These are phyloP conservation scores for Blastocystis sp. DNA, from an alignment of 352 stramenopile genomes.

Conservation along the genomic window DNA sequence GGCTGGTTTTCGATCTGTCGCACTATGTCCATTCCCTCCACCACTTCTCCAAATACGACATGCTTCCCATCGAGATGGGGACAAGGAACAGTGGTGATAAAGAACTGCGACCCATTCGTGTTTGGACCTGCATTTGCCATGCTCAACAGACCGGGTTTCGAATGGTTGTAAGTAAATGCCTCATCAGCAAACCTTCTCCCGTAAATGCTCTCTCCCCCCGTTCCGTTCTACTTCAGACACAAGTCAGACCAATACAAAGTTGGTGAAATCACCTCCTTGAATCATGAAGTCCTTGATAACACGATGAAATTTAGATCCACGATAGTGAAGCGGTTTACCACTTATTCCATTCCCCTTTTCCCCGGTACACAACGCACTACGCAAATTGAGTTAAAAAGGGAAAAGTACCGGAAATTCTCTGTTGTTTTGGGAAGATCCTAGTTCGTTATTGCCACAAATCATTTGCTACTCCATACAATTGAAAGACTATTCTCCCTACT, in stretches of 20 bases:
- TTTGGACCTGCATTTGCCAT: constrained; percentile 82
- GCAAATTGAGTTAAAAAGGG: neutral
- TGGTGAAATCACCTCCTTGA: constrained; percentile 74
- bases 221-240: constrained; percentile 69
- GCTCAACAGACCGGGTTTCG: constrained; percentile 66
- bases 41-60: constrained; percentile 82
- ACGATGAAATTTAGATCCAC: constrained; percentile 82
- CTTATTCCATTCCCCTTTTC: constrained; percentile 72
- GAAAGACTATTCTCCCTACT: constrained; percentile 71
- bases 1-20: constrained; percentile 80
- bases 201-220: constrained; percentile 78
- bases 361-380: constrained; percentile 70
- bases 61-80: constrained; percentile 89
- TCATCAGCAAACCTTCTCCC: constrained; percentile 67
- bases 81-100: constrained; percentile 88
- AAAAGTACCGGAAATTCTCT: constrained; percentile 72
- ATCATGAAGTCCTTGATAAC: constrained; percentile 99
- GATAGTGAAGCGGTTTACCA: constrained; percentile 67
- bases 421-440: constrained; percentile 66
- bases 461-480: constrained; percentile 69
- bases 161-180: constrained; percentile 70
- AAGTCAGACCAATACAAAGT: neutral
- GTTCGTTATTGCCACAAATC: constrained; percentile 67
- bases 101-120: constrained; percentile 89
- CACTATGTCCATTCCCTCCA: constrained; percentile 79